Percentiles rank a stretch among this genome's conserved stretches.
Evolutionary conservation across 2,329 filamentous ascomycete species (phyloP).

Genomic region (Phoma sp.): DNA sequence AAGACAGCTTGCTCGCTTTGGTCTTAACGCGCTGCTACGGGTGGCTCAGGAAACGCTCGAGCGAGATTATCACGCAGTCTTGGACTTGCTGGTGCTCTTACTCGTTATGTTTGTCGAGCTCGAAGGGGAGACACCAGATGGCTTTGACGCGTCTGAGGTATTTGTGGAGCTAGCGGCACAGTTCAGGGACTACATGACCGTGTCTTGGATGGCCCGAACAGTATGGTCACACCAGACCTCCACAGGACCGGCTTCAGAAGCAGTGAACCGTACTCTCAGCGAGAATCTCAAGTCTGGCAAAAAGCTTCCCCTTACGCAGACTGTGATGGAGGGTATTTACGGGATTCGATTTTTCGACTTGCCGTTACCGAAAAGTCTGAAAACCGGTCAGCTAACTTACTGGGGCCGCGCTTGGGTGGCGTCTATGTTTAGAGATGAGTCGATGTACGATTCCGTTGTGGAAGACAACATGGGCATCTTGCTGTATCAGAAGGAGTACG

Average conservation of each 20-base stretch:
- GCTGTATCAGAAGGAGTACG: constrained; percentile 50
- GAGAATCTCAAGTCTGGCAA: constrained; percentile 33
- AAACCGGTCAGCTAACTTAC: constrained; percentile 48
- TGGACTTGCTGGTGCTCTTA: constrained; percentile 82
- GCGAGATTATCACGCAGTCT: constrained; percentile 73
- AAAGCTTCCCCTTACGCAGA: constrained; percentile 44
- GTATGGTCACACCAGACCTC: constrained; percentile 41
- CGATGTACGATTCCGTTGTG: constrained; percentile 43
- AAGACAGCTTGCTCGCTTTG: constrained; percentile 71
- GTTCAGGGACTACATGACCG: constrained; percentile 45
- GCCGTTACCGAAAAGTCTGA: constrained; percentile 31
- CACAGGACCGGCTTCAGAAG: constrained; percentile 38
- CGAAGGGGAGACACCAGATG: constrained; percentile 69
- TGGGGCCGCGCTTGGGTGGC: constrained; percentile 56
- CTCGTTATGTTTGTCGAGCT: constrained; percentile 77
- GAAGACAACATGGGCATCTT: constrained; percentile 54
- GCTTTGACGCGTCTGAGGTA: constrained; percentile 68
- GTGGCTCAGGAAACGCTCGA: constrained; percentile 80
- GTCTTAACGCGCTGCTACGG: constrained; percentile 74
- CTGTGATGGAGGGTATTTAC: constrained; percentile 45
- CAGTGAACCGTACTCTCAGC: constrained; percentile 29
- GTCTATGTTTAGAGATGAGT: constrained; percentile 45
- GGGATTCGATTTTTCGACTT: constrained; percentile 41
- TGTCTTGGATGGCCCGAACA: constrained; percentile 44
- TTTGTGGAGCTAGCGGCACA: constrained; percentile 66